Conservation (phyloP, 768 basidiomycete genomes). For the Pisolithus tinctorius region DNA sequence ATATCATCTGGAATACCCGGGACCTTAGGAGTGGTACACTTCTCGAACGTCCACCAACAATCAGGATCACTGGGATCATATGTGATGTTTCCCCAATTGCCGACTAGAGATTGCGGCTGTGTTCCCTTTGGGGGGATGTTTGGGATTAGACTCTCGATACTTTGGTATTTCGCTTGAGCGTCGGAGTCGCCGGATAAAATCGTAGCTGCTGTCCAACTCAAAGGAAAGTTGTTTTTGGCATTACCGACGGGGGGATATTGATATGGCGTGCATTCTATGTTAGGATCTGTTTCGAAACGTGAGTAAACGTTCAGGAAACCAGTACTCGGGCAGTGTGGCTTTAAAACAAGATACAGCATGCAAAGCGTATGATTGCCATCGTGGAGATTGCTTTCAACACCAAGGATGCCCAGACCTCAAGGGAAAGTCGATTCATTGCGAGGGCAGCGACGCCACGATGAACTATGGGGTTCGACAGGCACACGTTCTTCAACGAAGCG, state of each 20-base stretch:
- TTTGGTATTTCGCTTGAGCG: constrained; percentile 33
- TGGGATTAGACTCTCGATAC: constrained; percentile 36
- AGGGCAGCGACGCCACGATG: too few species aligned
- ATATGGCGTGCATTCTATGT: constrained; percentile 37
- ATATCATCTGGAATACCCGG: constrained; percentile 32
- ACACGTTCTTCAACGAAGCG: too few species aligned
- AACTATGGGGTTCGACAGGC: too few species aligned
- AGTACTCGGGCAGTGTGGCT: neutral
- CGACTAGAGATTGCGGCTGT: neutral
- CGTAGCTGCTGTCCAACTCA: constrained; percentile 33
- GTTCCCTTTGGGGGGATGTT: constrained; percentile 33
- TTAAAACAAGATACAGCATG: neutral
- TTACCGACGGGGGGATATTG: constrained; percentile 28
- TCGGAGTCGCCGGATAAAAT: constrained; percentile 34
- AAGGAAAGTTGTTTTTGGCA: constrained; percentile 31
- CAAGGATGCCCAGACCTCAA: too few species aligned
- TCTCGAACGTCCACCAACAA: constrained; percentile 35
- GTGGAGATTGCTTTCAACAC: too few species aligned
- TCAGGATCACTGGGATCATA: constrained; percentile 1
- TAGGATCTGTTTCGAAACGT: constrained; percentile 18
- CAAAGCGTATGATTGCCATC: neutral
- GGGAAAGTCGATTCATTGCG: too few species aligned
- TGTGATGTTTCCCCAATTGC: neutral
- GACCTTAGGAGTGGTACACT: constrained; percentile 39
- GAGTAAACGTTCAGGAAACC: neutral